phyloP scores from a whole-genome alignment of 2,329 filamentous ascomycete species.

The Cercospora canescens region DNA sequence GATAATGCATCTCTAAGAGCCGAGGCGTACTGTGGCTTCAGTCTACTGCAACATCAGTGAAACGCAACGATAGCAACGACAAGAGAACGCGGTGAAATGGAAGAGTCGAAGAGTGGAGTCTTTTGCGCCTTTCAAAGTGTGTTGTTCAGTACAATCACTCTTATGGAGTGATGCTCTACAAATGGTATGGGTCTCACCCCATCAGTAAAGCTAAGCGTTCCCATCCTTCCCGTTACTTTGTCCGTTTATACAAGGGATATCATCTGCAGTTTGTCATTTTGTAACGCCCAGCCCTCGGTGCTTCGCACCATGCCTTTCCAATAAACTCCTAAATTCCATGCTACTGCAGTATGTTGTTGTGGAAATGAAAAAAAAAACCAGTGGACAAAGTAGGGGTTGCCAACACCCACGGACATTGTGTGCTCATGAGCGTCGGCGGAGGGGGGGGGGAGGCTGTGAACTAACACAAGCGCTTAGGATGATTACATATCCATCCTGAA shows the following conservation, averaged over 20 bases:
- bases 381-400: slow-evolving; percentile 17
- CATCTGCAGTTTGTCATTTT: slow-evolving; percentile 25
- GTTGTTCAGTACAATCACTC: slow-evolving; percentile 1
- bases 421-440: slow-evolving; percentile 7
- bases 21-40: too few relatives aligned
- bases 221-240: slow-evolving; percentile 18
- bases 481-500: slow-evolving; percentile 59
- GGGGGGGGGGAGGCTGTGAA: slow-evolving; percentile 17
- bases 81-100: background rate
- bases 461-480: slow-evolving; percentile 12
- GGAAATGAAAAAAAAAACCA: slow-evolving; percentile 13
- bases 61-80: background rate
- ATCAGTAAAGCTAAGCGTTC: slow-evolving; percentile 14
- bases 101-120: background rate
- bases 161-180: background rate
- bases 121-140: background rate
- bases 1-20: too few relatives aligned
- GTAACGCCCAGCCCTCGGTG: slow-evolving; percentile 9
- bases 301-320: slow-evolving; percentile 16
- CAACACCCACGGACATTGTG: background rate
- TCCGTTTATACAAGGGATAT: slow-evolving; percentile 21
- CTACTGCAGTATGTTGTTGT: slow-evolving; percentile 20
- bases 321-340: slow-evolving; percentile 13
- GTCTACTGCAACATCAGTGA: too few relatives aligned
- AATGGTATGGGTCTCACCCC: background rate